Base-by-base conservation (phyloP, 2,329 filamentous ascomycete species). In the Lasiodiplodia hormozganensis region DNA sequence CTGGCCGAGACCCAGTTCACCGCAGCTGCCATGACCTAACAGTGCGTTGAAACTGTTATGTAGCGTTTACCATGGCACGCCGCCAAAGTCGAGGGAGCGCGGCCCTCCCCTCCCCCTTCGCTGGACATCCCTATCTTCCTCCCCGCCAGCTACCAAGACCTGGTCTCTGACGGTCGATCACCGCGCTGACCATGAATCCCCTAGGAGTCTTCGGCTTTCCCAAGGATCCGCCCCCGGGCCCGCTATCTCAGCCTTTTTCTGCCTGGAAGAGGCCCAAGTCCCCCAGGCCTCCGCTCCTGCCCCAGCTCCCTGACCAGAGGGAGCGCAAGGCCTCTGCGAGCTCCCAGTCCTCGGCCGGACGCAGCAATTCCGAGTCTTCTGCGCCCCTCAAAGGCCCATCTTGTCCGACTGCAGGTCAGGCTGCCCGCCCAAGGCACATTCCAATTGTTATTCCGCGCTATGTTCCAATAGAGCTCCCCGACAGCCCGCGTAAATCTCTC, bases 401-500 rank as follows among this genome's bases (percentile, higher is more conserved):
- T 69, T 71, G 51, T 70, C 72, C 70, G 62, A 73, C 74, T 62
- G 66, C 72, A 68, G 69, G 70, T 68, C 71, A 74, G 67, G 68
- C 72, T 51, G 70, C 71, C 73, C 75, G 76, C 70, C 75, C 77
- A 28, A 82, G 81, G 76, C 80, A 83, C 76, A 76, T 83, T 73
- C 81, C 81, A 52, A 82, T 83, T 70, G 74, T 82, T 57, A 78
- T 82, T 68, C 77, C 81, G 65, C 72, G 77, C 68, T 82, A 82
- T 82, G 80, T 74, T 71, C 75, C 74, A 51, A 74, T 73, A 57
- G 73, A 79, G 77, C 74, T 74, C 74, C 77, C 77, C 70, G 70
- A 74, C 70, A 79, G 76, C 73, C 75, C 75, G 65, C 74, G 76
- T 75, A 75, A 75, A 66, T 79, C 77, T 69, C 66, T 71, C 67